Conservation (phyloP, 2,329 filamentous ascomycete species). For the Blumeria hordei region DNA sequence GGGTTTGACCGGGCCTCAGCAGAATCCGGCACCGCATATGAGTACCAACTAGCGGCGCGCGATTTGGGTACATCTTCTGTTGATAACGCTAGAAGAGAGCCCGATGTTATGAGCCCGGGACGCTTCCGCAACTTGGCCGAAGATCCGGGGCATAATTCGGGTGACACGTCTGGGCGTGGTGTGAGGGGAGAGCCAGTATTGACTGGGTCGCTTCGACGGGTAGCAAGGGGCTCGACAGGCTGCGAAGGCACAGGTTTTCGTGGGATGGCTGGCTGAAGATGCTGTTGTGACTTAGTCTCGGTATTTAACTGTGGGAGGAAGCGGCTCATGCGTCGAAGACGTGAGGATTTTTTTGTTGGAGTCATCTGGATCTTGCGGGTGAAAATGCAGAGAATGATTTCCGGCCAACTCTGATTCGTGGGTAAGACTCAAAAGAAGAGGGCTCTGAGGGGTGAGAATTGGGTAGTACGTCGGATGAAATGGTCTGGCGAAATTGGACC, state of each 20-base stretch:
- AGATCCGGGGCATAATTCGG: neutral
- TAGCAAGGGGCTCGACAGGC: neutral
- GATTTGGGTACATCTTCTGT: neutral
- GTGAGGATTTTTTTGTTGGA: conserved; percentile 2
- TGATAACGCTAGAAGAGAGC: neutral
- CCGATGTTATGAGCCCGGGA: neutral
- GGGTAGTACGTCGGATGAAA: no score
- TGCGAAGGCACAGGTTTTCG: neutral
- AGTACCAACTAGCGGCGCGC: neutral
- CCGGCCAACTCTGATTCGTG: no score
- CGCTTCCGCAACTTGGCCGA: neutral
- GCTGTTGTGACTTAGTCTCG: conserved; percentile 5
- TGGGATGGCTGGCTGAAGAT: neutral
- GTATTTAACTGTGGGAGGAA: conserved; percentile 5
- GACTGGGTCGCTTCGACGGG: neutral
- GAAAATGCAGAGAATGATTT: no score
- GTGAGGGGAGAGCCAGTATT: neutral
- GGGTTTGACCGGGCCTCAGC: neutral
- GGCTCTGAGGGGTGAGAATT: no score
- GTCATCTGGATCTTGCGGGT: neutral
- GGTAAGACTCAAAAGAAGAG: no score
- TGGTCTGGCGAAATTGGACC: no score
- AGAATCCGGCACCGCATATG: neutral
- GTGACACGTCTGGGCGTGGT: neutral
- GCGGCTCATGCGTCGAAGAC: conserved; percentile 4